These are phyloP conservation scores for Cetraspora pellucida DNA, from an alignment of 192 early-diverging fungal species.

Conservation along the genomic window DNA sequence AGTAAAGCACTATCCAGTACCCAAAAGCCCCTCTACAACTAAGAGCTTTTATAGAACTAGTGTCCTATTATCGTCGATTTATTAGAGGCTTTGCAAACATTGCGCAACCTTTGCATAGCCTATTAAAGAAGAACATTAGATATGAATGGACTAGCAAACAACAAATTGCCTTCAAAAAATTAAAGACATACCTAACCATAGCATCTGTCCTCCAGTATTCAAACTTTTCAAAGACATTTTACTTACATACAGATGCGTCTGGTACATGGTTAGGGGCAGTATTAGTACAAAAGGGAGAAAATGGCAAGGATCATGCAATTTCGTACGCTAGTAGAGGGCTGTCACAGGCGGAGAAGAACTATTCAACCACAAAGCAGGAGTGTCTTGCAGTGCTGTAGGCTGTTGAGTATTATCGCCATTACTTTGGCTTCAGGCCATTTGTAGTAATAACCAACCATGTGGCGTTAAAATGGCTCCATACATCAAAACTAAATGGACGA, in stretches of 20 bases:
- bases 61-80: no score
- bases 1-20: no score
- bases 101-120: no score
- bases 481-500: background rate
- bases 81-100: no score
- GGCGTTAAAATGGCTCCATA: background rate
- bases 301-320: background rate
- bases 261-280: slow-evolving; percentile 9
- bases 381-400: background rate
- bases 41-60: no score
- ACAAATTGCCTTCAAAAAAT: background rate
- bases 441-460: background rate
- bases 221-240: background rate
- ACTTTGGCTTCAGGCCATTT: background rate
- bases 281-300: slow-evolving; percentile 12
- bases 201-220: background rate
- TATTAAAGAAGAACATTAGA: slow-evolving; percentile 22
- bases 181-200: background rate
- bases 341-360: background rate
- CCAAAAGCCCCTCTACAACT: no score
- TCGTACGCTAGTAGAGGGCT: slow-evolving; percentile 17
- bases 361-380: background rate
- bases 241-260: background rate
- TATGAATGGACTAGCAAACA: background rate
- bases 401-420: background rate